Evolutionary conservation across 352 stramenopile species (phyloP).

Genomic region (Phytophthora melonis): DNA sequence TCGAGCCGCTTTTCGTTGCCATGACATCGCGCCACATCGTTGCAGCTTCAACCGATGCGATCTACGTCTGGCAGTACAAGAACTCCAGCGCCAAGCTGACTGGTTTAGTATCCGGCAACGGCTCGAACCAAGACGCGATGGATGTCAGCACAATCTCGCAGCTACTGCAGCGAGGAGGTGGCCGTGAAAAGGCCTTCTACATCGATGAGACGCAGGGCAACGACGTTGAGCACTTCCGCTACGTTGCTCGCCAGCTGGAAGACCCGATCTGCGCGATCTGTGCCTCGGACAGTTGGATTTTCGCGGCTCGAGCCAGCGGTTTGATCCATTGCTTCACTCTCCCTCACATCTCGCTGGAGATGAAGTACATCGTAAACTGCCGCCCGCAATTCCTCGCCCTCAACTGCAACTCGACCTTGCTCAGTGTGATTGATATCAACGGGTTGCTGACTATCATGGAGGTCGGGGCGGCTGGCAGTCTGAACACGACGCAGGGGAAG

Average conservation of each 20-base stretch:
- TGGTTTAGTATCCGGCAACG: slow-evolving; percentile 53
- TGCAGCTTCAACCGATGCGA: slow-evolving; percentile 77
- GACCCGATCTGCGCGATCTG: slow-evolving; percentile 91
- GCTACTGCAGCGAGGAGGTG: slow-evolving; percentile 66
- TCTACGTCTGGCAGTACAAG: slow-evolving; percentile 96
- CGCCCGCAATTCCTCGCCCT: slow-evolving; percentile 83
- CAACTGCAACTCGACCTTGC: slow-evolving; percentile 90
- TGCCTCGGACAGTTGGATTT: slow-evolving; percentile 85
- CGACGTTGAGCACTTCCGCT: slow-evolving; percentile 78
- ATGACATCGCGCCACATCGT: slow-evolving; percentile 92
- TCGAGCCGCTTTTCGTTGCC: slow-evolving; percentile 83
- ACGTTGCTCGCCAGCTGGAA: slow-evolving; percentile 70
- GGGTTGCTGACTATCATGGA: slow-evolving; percentile 91
- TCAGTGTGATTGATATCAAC: slow-evolving; percentile 93
- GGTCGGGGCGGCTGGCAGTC: slow-evolving; percentile 61
- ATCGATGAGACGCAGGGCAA: slow-evolving; percentile 86
- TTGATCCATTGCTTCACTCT: slow-evolving; percentile 92
- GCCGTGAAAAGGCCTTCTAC: slow-evolving; percentile 92
- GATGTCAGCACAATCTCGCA: slow-evolving; percentile 75
- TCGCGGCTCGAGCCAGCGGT: slow-evolving; percentile 85
- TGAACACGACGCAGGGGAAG: slow-evolving; percentile 73
- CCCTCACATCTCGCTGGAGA: slow-evolving; percentile 92
- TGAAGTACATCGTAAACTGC: slow-evolving; percentile 90
- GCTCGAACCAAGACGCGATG: slow-evolving; percentile 45
- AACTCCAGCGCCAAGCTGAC: slow-evolving; percentile 84